phyloP scores from a whole-genome alignment of 768 basidiomycete species.

The Nidularia sp. region DNA sequence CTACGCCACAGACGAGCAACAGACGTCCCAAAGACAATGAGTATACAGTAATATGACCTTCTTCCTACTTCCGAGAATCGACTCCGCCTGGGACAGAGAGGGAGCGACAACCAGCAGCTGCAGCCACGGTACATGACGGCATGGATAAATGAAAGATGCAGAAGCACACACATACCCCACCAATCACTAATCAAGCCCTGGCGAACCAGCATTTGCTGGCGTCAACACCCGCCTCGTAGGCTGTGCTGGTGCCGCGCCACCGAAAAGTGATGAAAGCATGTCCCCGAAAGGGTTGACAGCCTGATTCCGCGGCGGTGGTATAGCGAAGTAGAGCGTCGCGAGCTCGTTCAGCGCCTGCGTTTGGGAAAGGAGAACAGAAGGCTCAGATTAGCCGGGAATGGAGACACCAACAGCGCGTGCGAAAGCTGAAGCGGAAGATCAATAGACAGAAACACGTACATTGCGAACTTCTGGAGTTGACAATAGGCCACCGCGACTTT shows the following conservation, averaged over 20 bases:
- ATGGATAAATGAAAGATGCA: neutral
- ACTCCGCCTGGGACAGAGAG: too few species aligned
- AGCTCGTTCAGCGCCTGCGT: slow-evolving; percentile 64
- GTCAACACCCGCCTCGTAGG: slow-evolving; percentile 39
- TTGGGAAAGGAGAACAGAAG: neutral
- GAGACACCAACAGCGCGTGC: neutral
- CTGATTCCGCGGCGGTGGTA: slow-evolving; percentile 71
- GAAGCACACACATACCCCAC: neutral
- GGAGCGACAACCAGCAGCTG: neutral
- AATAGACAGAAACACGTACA: slow-evolving; percentile 33
- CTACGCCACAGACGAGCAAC: neutral
- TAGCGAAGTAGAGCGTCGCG: slow-evolving; percentile 77
- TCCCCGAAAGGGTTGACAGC: slow-evolving; percentile 82
- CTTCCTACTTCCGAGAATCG: neutral
- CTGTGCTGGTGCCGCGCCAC: slow-evolving; percentile 49
- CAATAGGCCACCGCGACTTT: slow-evolving; percentile 62
- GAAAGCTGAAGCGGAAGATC: neutral
- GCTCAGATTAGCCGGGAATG: neutral
- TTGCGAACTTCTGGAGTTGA: slow-evolving; percentile 57
- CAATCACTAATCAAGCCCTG: slow-evolving; percentile 39
- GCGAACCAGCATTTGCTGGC: slow-evolving; percentile 30
- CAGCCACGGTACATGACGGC: neutral
- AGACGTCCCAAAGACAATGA: neutral
- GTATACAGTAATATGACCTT: neutral
- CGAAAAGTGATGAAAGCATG: slow-evolving; percentile 86